phyloP scores from a whole-genome alignment of 73 alveolate genomes.

The Stentor coeruleus region DNA sequence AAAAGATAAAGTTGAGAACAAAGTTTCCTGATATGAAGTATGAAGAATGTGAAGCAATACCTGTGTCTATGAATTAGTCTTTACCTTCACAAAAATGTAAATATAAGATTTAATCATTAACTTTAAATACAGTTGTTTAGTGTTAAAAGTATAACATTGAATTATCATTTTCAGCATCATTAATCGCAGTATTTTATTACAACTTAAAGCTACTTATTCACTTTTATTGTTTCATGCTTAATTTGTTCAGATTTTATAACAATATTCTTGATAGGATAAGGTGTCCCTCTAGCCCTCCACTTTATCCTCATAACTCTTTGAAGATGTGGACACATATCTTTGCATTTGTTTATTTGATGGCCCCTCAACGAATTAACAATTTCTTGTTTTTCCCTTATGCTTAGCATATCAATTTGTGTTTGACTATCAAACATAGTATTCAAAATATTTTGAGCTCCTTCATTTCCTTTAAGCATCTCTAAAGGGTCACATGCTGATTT shows the following conservation, averaged over 20 bases:
- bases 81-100: no score
- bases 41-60: no score
- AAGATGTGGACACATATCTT: neutral
- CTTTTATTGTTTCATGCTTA: no score
- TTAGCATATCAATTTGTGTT: neutral
- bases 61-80: no score
- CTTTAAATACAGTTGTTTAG: no score
- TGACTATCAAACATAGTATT: neutral
- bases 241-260: neutral
- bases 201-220: no score
- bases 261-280: neutral
- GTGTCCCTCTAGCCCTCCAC: neutral
- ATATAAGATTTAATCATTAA: no score
- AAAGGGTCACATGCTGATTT: neutral
- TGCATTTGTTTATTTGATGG: neutral
- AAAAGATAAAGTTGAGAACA: no score
- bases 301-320: conserved; percentile 1
- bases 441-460: neutral
- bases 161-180: no score
- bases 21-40: no score
- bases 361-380: conserved; percentile 8
- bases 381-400: neutral
- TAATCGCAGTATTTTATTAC: no score
- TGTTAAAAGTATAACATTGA: no score
- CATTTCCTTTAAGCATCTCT: neutral